phyloP scores from a whole-genome alignment of 768 basidiomycete genomes.

The Macrolepiota fuliginosa region DNA sequence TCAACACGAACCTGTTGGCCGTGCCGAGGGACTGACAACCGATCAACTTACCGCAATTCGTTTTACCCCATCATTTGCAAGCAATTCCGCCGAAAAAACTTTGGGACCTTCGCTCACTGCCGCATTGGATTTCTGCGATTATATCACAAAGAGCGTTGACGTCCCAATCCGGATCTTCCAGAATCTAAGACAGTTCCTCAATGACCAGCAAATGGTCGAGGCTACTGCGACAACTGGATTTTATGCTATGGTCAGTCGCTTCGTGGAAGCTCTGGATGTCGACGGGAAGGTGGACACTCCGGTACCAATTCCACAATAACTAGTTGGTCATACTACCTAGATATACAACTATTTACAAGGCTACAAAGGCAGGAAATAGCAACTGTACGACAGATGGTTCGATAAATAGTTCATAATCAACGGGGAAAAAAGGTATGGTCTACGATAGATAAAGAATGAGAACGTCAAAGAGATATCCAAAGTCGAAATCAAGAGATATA shows the following conservation, averaged over 20 bases:
- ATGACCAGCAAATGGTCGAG: slow-evolving; percentile 50
- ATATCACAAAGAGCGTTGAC: slow-evolving; percentile 34
- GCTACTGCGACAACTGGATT: slow-evolving; percentile 49
- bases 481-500: not conserved
- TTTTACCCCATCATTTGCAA: slow-evolving; percentile 41
- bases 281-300: slow-evolving; percentile 45
- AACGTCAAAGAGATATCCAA: not conserved
- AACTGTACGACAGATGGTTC: not conserved
- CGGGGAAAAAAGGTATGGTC: not conserved
- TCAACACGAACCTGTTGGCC: slow-evolving; percentile 51
- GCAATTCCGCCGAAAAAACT: slow-evolving; percentile 23
- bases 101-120: slow-evolving; percentile 48
- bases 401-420: slow-evolving; percentile 5
- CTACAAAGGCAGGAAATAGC: not conserved
- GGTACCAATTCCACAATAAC: slow-evolving; percentile 28
- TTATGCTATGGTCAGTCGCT: slow-evolving; percentile 70
- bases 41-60: slow-evolving; percentile 56
- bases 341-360: slow-evolving; percentile 7
- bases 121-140: slow-evolving; percentile 57
- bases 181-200: slow-evolving; percentile 26
- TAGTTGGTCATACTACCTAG: not conserved
- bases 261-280: slow-evolving; percentile 59
- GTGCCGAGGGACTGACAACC: slow-evolving; percentile 47
- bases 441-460: not conserved
- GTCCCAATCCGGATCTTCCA: slow-evolving; percentile 16